Conservation (phyloP, 805 yeast species). For the Kregervanrija delftensis region DNA sequence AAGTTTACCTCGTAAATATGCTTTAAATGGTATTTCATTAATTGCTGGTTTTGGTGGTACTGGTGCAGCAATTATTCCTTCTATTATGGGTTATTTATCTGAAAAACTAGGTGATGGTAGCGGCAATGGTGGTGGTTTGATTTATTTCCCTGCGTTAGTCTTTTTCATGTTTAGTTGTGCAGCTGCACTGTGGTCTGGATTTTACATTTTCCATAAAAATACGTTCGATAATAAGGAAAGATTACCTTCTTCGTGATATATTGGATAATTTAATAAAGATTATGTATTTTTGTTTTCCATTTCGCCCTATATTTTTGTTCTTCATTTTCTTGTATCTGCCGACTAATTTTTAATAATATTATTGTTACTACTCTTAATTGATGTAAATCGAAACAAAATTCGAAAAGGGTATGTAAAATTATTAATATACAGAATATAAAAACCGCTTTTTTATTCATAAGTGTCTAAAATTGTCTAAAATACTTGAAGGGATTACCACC, state of each 20-base stretch:
- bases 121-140: constrained; percentile 24
- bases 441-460: no score
- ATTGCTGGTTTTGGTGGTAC: constrained; percentile 76
- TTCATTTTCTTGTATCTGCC: no score
- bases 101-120: constrained; percentile 20
- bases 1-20: constrained; percentile 51
- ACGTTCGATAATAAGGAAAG: constrained; percentile 13
- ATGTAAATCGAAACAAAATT: no score
- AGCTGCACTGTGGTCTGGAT: constrained; percentile 21
- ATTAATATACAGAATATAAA: no score
- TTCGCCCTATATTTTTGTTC: no score
- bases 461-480: neutral
- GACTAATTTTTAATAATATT: no score
- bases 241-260: constrained; percentile 7
- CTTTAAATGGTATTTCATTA: constrained; percentile 64
- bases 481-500: constrained; percentile 10
- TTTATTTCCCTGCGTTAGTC: constrained; percentile 24
- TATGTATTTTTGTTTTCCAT: neutral
- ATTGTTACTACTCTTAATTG: no score
- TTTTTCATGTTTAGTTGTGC: constrained; percentile 19
- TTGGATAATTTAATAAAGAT: no score
- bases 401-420: no score
- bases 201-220: constrained; percentile 15
- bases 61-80: constrained; percentile 76
- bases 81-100: constrained; percentile 46